Base-by-base conservation (phyloP, 208 protist genomes). In the Leishmania gerbilli region DNA sequence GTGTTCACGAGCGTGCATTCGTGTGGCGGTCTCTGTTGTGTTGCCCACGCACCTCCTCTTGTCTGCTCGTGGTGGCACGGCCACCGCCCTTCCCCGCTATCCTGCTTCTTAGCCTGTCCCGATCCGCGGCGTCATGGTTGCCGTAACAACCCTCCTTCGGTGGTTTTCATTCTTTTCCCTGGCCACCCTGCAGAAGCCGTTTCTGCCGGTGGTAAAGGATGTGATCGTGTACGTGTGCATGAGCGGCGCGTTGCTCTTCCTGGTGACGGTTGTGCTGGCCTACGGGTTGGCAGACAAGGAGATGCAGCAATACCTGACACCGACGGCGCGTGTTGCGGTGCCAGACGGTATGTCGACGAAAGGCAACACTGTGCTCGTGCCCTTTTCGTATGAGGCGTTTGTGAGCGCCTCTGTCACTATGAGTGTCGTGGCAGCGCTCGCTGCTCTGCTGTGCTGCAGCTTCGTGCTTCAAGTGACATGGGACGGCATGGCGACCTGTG, bases 381-480 rank as follows among this genome's bases (percentile, higher is more conserved):
- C 84, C 0, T 69, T 71, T n/a, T 79, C 84, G 42, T 87, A 82
- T 31, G 84, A 84, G 53, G 71, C 76, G 21, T 89, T 89, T 53
- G 71, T 71, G 34, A 80, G 74, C 8, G 85, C 81, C 27, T 83
- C 81, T 15, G 64, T 86, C 17, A 89, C 80, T 1, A 79, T 83
- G 85, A 84, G 74, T 40, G 74, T 82, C 0, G 71, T 89, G 19
- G 62, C 58, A 11, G 58, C 62, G 27, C 15, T 84, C 80, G 84
- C 88, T 76, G 47, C 88, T 75, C 75, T 91, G 42, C 60, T 87
- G 51, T 77, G 77, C 68, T 78, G 53, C 64, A 78, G 79, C 45
- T 87, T 84, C 69, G 49, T 86, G 21, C 47, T 88, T 7, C 47
- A 80, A 55, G 45, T 74, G 11, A 65, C 60, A 21, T 79, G 40